Conservation (phyloP, 140 eudicot species). For the Stevia rebaudiana region DNA sequence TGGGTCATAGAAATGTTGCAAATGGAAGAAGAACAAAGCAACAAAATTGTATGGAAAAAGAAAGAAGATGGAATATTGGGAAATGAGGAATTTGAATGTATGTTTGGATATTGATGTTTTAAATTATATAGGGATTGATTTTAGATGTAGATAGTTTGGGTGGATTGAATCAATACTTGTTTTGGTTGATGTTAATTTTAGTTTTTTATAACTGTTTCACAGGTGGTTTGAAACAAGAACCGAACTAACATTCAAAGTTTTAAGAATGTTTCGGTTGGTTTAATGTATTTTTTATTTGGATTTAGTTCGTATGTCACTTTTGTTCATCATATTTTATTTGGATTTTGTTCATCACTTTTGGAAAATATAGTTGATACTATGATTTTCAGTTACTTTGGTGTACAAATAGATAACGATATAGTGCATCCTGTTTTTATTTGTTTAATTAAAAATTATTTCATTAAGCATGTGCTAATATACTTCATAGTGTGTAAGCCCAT, state of each 20-base stretch:
- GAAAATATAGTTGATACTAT: no score
- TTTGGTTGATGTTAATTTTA: neutral
- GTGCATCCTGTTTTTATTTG: no score
- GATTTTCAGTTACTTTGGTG: no score
- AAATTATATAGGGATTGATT: slow-evolving; percentile 11
- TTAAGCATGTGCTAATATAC: no score
- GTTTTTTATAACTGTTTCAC: neutral
- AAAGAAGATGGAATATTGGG: slow-evolving; percentile 83
- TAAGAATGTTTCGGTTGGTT: slow-evolving; percentile 6
- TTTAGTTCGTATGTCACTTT: neutral
- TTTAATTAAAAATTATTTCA: no score
- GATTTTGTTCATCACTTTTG: no score
- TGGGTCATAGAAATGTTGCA: slow-evolving; percentile 48
- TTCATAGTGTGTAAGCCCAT: no score
- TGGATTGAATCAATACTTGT: slow-evolving; percentile 14
- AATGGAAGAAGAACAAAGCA: slow-evolving; percentile 61
- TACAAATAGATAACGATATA: no score
- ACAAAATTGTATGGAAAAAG: slow-evolving; percentile 67
- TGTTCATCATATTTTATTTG: neutral
- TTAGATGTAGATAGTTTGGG: slow-evolving; percentile 29
- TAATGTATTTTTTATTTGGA: neutral
- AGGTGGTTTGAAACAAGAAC: slow-evolving; percentile 3
- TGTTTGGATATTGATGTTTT: neutral
- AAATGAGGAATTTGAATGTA: slow-evolving; percentile 22
- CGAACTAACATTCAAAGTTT: slow-evolving; percentile 11